Evolutionary conservation across 768 basidiomycete genomes (phyloP), one percentile per base, ranked within the genome.

Genomic region (Phanerodontia chrysosporium): DNA sequence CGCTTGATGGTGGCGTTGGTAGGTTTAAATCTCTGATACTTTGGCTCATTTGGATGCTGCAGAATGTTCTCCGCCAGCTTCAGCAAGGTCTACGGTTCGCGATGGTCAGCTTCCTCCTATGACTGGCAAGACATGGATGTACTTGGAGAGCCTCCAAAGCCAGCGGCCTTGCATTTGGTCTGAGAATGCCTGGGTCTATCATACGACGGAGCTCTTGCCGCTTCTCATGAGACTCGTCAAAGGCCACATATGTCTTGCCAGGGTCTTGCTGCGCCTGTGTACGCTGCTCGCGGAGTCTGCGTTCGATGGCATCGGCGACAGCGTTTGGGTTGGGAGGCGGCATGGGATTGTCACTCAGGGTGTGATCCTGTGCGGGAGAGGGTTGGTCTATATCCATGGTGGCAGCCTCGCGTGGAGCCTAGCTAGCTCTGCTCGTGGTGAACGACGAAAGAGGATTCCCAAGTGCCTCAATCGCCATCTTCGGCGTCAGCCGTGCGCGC

Each of bases 111-210:
- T 22, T 49, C 28, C 60, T 58, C 35, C 36, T 28, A 28, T 30
- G 7, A 42, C 49, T 30, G n/a, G 22, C 30, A n/a, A 35, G 52
- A 45, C 18, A 49, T 24, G 25, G 45, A 18, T 67, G 64, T 79
- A 86, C 91, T 79, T 83, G 84, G 63, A 93, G 73, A 57, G 89
- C 80, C 58, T 80, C 78, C 62, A 81, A 68, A 1, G 86, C 85
- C 55, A 81, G 75, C 51, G 80, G 80, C 62, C 80, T 81, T 13
- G 85, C 70, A 68, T 92, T 92, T 5, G 83, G 87, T 2, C 91
- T 81, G 52, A 81, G 66, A 64, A 93, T 92, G 14, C 89, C 90
- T 46, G 89, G 89, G 65, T 92, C 88, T 59, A 92, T 80, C 59
- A 92, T 75, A 39, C 91, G 78, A 45, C 91, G 80, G 70, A 92